Base-by-base conservation (phyloP, 768 basidiomycete species). In the Hypsizygus marmoreus region DNA sequence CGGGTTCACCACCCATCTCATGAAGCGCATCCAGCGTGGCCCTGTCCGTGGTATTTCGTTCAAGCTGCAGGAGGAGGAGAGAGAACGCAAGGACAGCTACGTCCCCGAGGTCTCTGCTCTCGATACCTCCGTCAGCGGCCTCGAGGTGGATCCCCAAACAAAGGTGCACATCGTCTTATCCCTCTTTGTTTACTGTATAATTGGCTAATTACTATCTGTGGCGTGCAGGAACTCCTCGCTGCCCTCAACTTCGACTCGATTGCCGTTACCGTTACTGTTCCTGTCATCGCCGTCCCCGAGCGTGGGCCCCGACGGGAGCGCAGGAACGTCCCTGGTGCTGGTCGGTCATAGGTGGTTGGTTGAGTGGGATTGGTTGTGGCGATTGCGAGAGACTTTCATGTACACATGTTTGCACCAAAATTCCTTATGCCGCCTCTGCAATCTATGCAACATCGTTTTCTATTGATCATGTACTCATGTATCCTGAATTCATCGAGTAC, bases 31-130 rank as follows among this genome's bases (percentile, higher is more conserved):
- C 63, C 93, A 97, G 72, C 85, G 85, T 49, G 97, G 97, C 3
- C 97, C 97, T 61, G 97, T 99, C 54, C 92, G 94, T 55, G 97
- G 97, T 61, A 99, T 99, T 70, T 98, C 97, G 45, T 99, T 98
- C 92, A 97, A 97, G 74, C 88, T 99, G 59, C 97, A 99, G 70
- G 97, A 98, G 67, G 97, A 99, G 73, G 97, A 99, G 76, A 83
- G 97, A 52, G 97, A 99, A 74, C 77, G 95, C 62, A 98, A 98
- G 82, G 97, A 99, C 70, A 95, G 97, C 80, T 97, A 91, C 70
- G 95, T 98, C 43, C 97, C 97, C 54, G 97, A 98, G 65, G 86
- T 97, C 29, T 99, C 97, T 42, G 97, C 97, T 30, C 88, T 99
- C 55, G 90, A 95, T 69, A 84, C 81, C 48, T 74, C 79, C 47